Base-by-base conservation (phyloP, 1,284 basidiomycete genomes). In the Trametes pubescens region DNA sequence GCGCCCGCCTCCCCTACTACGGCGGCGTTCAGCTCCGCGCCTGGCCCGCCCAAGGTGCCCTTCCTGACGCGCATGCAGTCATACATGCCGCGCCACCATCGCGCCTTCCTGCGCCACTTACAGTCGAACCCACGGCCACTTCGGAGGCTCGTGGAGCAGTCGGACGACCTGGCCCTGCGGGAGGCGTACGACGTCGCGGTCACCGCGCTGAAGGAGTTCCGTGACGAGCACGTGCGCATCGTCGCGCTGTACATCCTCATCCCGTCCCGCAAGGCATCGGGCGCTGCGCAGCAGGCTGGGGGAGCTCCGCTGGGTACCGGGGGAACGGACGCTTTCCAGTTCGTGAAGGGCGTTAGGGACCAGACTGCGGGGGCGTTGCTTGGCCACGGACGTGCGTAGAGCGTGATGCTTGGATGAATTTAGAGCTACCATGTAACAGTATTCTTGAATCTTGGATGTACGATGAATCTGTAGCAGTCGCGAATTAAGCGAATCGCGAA, bases 71-170 rank as follows among this genome's bases (percentile, higher is more conserved):
- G 92, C 58, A 96, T 96, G 94, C 87, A 91, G 69, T 78, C 81
- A 13, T 97, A 96, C 80, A 98, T 98, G 95, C 95, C 96, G 0
- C 86, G 87, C 4, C 91, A 93, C 72, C 97, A 99, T 77, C 91
- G 96, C 48, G 82, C 86, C 21, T 99, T 99, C 81, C 84, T 99
- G 43, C 82, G 84, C 49, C 94, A 98, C 73, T 86, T 99, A 58
- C 81, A 83, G n/a, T 75, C 82, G 1, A 87, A 81, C 70, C 88
- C 82, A 8, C 83, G 86, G 51, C 89, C 82, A 13, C 80, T 88
- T 62, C 88, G 86, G 61, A 79, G 70, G 26, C 80, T 86, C 68
- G 87, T 87, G 5, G 77, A 75, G 48, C 77, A 71, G 10, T 52
- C 67, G 18, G 70, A 64, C 13, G 74, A 79, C 56, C 67, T 68